phyloP scores from a whole-genome alignment of 345 rosid genomes.

The Pistacia integerrima region DNA sequence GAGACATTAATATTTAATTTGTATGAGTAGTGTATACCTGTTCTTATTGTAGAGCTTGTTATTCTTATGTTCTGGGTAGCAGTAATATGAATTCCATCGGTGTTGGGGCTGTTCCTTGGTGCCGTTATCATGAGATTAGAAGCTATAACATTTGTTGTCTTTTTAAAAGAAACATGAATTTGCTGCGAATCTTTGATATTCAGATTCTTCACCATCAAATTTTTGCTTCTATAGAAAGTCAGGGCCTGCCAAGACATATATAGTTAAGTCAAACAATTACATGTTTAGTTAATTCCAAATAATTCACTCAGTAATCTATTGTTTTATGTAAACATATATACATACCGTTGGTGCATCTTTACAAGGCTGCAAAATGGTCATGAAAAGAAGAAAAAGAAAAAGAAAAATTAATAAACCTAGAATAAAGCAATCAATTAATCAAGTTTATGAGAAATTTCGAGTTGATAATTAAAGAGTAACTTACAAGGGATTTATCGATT shows the following conservation, averaged over 20 bases:
- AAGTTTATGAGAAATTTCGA: background rate
- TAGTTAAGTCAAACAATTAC: background rate
- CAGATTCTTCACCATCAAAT: slow-evolving; percentile 48
- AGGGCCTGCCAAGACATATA: slow-evolving; percentile 51
- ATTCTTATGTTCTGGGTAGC: slow-evolving; percentile 61
- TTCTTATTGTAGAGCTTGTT: slow-evolving; percentile 49
- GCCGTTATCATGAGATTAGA: slow-evolving; percentile 54
- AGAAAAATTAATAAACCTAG: background rate
- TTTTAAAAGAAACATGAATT: slow-evolving; percentile 63
- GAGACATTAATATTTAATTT: too few relatives aligned
- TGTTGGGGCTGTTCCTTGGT: slow-evolving; percentile 74
- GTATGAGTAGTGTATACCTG: slow-evolving; percentile 39
- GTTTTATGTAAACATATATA: background rate
- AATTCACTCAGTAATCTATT: too few relatives aligned
- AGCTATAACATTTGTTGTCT: slow-evolving; percentile 48
- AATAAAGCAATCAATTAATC: background rate
- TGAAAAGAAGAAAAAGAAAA: slow-evolving; percentile 5
- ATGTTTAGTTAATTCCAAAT: background rate
- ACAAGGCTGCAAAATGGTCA: slow-evolving; percentile 63
- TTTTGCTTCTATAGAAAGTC: slow-evolving; percentile 59
- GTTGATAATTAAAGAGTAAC: slow-evolving; percentile 2
- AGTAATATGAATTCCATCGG: slow-evolving; percentile 86
- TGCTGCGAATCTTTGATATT: slow-evolving; percentile 69
- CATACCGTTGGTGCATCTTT: slow-evolving; percentile 82
- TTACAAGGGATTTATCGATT: slow-evolving; percentile 60